Evolutionary conservation across 2,329 filamentous ascomycete species (phyloP).

Genomic region (Exophiala viscosa): DNA sequence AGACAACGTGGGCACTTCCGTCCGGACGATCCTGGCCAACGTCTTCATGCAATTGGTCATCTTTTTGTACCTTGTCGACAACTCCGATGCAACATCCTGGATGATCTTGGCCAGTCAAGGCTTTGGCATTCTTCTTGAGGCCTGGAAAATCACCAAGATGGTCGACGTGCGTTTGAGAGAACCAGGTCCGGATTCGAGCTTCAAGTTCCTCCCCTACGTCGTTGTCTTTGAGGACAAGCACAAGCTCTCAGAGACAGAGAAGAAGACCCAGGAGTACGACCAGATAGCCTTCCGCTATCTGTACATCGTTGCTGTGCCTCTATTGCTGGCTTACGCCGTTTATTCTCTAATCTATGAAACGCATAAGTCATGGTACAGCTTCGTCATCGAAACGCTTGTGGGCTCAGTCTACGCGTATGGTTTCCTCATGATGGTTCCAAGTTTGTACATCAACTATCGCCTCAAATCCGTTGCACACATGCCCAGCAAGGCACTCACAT

Average conservation of each 20-base stretch:
- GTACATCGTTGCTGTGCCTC: slow-evolving; percentile 84
- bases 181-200: slow-evolving; percentile 61
- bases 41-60: slow-evolving; percentile 97
- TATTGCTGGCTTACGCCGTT: slow-evolving; percentile 80
- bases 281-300: slow-evolving; percentile 97
- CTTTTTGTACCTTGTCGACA: slow-evolving; percentile 94
- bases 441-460: slow-evolving; percentile 97
- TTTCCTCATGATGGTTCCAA: slow-evolving; percentile 98
- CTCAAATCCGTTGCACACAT: slow-evolving; percentile 87
- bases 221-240: slow-evolving; percentile 95
- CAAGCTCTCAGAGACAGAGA: slow-evolving; percentile 87
- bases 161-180: slow-evolving; percentile 81
- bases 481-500: slow-evolving; percentile 93
- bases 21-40: slow-evolving; percentile 92
- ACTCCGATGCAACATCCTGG: slow-evolving; percentile 96
- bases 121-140: slow-evolving; percentile 72
- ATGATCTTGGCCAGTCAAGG: slow-evolving; percentile 96
- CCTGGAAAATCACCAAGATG: slow-evolving; percentile 95
- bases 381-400: slow-evolving; percentile 89
- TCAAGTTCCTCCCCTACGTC: slow-evolving; percentile 74
- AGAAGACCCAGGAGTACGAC: slow-evolving; percentile 98
- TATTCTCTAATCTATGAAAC: slow-evolving; percentile 91
- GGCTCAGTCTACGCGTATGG: slow-evolving; percentile 97
- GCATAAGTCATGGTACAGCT: slow-evolving; percentile 98
- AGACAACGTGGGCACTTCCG: slow-evolving; percentile 93